phyloP scores from a whole-genome alignment of 2,329 filamentous ascomycete genomes.

The Lecanicillium sp. region DNA sequence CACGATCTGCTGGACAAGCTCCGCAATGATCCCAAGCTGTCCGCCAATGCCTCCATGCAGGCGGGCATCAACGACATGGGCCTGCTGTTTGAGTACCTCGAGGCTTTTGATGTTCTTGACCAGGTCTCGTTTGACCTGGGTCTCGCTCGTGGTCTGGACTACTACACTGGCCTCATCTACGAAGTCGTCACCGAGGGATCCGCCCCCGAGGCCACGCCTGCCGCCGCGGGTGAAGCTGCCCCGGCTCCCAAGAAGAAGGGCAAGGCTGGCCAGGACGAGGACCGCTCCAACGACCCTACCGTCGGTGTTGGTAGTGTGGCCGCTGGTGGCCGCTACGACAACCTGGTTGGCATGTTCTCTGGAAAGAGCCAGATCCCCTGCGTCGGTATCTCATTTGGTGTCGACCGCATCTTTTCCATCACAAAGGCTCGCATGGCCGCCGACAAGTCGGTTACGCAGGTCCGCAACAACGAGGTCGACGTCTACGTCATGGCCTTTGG shows the following conservation, averaged over 20 bases:
- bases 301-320: conserved; percentile 82
- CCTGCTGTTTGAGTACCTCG: conserved; percentile 73
- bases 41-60: conserved; percentile 67
- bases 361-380: conserved; percentile 70
- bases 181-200: conserved; percentile 81
- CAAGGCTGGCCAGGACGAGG: conserved; percentile 49
- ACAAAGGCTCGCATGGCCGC: conserved; percentile 68
- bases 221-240: conserved; percentile 23
- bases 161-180: conserved; percentile 87
- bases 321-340: conserved; percentile 85
- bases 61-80: conserved; percentile 75
- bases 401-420: conserved; percentile 92
- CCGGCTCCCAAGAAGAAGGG: conserved; percentile 41
- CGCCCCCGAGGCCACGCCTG: conserved; percentile 39
- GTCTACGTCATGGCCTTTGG: conserved; percentile 95
- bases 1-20: conserved; percentile 67
- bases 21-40: conserved; percentile 57
- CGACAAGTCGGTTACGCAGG: conserved; percentile 38
- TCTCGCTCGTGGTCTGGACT: conserved; percentile 84
- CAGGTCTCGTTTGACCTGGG: conserved; percentile 84
- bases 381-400: conserved; percentile 72
- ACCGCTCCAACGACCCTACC: conserved; percentile 70
- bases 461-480: conserved; percentile 70
- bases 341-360: conserved; percentile 89
- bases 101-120: conserved; percentile 65